Conservation (phyloP, 768 basidiomycete species). For the Podaxis rugospora region DNA sequence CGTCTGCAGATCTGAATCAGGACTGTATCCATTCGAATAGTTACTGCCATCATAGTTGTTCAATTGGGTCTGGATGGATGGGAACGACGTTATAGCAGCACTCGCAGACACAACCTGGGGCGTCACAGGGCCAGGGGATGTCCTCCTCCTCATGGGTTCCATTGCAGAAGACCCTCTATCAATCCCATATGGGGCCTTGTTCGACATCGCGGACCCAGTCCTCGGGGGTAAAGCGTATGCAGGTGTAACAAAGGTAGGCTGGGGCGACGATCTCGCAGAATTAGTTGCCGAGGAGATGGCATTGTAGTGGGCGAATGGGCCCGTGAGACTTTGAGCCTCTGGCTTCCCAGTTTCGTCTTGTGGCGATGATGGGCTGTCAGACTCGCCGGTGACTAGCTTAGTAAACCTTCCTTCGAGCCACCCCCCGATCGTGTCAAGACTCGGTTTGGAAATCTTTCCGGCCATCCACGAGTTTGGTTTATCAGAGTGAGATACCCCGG, state of each 20-base stretch:
- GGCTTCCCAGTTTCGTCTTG: slow-evolving; percentile 30
- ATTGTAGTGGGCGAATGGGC: slow-evolving; percentile 92
- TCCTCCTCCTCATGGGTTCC: slow-evolving; percentile 59
- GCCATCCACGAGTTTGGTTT: slow-evolving; percentile 84
- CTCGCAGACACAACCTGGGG: slow-evolving; percentile 52
- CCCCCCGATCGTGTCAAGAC: slow-evolving; percentile 84
- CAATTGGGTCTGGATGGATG: slow-evolving; percentile 24
- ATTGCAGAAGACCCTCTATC: slow-evolving; percentile 77
- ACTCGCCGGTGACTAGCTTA: slow-evolving; percentile 92
- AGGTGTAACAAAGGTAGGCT: slow-evolving; percentile 44
- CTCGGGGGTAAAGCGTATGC: slow-evolving; percentile 42
- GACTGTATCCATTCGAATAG: slow-evolving; percentile 30
- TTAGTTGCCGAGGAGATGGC: slow-evolving; percentile 81
- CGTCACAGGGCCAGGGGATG: slow-evolving; percentile 43
- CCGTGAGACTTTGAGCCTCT: slow-evolving; percentile 44
- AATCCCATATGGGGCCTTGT: slow-evolving; percentile 42
- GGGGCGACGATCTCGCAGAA: slow-evolving; percentile 76
- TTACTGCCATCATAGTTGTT: slow-evolving; percentile 25
- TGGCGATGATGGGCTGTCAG: slow-evolving; percentile 43
- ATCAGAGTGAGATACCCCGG: slow-evolving; percentile 67
- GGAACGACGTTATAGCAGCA: slow-evolving; percentile 48
- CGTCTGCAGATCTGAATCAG: slow-evolving; percentile 26
- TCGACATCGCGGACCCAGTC: slow-evolving; percentile 69
- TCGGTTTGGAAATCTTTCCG: slow-evolving; percentile 85
- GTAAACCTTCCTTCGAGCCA: slow-evolving; percentile 93